Evolutionary conservation across 2,329 filamentous ascomycete genomes (phyloP).

Genomic region (Fusarium sp.): DNA sequence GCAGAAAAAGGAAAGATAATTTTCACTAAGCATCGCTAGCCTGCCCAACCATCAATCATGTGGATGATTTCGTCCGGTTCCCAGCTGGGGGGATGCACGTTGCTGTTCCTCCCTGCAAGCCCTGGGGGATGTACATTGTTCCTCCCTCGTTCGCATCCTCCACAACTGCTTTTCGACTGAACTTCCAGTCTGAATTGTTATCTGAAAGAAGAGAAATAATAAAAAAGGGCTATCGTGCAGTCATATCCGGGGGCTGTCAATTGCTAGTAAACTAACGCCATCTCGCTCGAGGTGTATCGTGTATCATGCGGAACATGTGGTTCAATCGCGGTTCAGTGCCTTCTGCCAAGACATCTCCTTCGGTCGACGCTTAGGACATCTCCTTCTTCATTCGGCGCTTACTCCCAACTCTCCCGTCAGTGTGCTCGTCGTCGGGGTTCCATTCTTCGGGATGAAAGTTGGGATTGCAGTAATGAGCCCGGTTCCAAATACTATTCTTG

Average conservation of each 20-base stretch:
- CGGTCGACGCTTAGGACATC: neutral
- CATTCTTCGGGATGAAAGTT: conserved; percentile 60
- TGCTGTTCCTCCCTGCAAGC: neutral
- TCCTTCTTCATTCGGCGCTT: conserved; percentile 45
- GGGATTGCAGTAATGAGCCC: conserved; percentile 74
- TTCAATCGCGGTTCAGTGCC: neutral
- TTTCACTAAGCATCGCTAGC: conserved; percentile 41
- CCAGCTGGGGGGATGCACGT: neutral
- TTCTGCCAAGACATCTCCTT: neutral
- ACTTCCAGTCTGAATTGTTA: neutral
- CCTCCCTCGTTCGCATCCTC: conserved; percentile 1
- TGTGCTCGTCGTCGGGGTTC: conserved; percentile 55
- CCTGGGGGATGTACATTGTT: conserved; percentile 17
- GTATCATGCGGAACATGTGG: neutral
- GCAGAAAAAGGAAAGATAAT: conserved; percentile 26
- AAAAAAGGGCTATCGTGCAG: conserved; percentile 2
- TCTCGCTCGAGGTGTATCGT: neutral
- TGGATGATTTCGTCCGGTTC: conserved; percentile 34
- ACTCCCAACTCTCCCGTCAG: conserved; percentile 44
- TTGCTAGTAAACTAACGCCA: conserved; percentile 8
- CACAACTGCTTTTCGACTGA: neutral
- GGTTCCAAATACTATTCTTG: conserved; percentile 74
- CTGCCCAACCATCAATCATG: conserved; percentile 30
- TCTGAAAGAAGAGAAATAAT: neutral
- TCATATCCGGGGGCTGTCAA: conserved; percentile 9